phyloP scores from a whole-genome alignment of 1,139 yeast species.

The Sugiyamaella pinicola region DNA sequence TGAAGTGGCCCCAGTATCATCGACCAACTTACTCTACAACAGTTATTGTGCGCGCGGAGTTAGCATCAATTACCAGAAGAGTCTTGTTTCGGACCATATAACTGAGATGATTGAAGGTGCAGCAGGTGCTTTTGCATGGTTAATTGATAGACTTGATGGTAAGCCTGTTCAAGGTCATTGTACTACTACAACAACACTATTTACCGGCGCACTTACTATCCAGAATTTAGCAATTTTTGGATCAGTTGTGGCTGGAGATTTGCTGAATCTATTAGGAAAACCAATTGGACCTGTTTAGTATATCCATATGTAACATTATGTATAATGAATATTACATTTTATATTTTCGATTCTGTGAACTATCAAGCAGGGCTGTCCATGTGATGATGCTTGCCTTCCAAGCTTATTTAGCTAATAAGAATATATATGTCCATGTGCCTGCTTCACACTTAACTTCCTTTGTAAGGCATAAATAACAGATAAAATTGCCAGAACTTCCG shows the following conservation, averaged over 20 bases:
- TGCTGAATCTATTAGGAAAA: constrained; percentile 7
- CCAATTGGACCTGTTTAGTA: neutral
- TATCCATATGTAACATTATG: neutral
- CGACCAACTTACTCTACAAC: constrained; percentile 25
- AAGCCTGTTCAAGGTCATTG: neutral
- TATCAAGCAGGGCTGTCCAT: neutral
- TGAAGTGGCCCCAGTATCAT: constrained; percentile 32
- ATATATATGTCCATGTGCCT: neutral
- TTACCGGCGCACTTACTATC: neutral
- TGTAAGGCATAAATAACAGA: neutral
- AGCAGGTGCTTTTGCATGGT: constrained; percentile 27
- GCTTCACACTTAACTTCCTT: neutral
- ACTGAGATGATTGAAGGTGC: constrained; percentile 22
- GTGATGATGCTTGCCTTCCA: neutral
- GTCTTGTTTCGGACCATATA: constrained; percentile 27
- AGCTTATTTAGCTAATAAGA: neutral
- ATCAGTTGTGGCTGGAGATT: constrained; percentile 4
- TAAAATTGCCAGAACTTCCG: neutral
- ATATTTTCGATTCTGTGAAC: neutral
- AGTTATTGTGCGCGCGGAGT: constrained; percentile 35
- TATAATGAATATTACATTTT: neutral
- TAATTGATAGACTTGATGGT: constrained; percentile 18
- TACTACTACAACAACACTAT: constrained; percentile 1
- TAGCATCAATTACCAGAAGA: constrained; percentile 28
- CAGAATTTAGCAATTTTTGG: constrained; percentile 3